Evolutionary conservation across 2,329 filamentous ascomycete genomes (phyloP).

Genomic region (Aspergillus transmontanensis): DNA sequence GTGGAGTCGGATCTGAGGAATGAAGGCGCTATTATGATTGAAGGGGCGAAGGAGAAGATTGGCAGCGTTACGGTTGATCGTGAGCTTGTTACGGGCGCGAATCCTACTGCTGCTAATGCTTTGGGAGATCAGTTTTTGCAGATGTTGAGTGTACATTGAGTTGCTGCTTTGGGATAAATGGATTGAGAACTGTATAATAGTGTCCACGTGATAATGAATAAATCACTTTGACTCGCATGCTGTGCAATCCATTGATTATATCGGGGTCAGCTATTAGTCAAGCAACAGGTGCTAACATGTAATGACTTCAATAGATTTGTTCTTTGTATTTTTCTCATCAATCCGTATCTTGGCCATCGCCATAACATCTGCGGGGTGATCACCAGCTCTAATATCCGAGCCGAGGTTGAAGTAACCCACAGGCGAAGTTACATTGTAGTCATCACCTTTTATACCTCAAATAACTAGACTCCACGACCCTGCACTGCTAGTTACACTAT

Average conservation of each 20-base stretch:
- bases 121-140: constrained; percentile 37
- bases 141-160: constrained; percentile 31
- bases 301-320: too few species aligned
- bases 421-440: neutral
- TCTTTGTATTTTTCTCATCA: too few species aligned
- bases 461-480: neutral
- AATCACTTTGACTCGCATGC: too few species aligned
- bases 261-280: too few species aligned
- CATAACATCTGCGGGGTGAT: neutral
- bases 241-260: too few species aligned
- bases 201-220: too few species aligned
- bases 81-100: constrained; percentile 42
- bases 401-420: neutral
- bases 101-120: constrained; percentile 35
- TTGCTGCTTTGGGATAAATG: fast-evolving
- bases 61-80: constrained; percentile 48
- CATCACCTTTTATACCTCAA: neutral
- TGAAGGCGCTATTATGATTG: constrained; percentile 49
- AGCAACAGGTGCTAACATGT: too few species aligned
- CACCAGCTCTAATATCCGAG: neutral
- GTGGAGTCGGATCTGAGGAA: constrained; percentile 43
- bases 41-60: constrained; percentile 41
- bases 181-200: too few species aligned
- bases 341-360: too few species aligned
- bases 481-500: too few species aligned